Conservation (phyloP, 1,139 yeast genomes). For the Taphrina communis region DNA sequence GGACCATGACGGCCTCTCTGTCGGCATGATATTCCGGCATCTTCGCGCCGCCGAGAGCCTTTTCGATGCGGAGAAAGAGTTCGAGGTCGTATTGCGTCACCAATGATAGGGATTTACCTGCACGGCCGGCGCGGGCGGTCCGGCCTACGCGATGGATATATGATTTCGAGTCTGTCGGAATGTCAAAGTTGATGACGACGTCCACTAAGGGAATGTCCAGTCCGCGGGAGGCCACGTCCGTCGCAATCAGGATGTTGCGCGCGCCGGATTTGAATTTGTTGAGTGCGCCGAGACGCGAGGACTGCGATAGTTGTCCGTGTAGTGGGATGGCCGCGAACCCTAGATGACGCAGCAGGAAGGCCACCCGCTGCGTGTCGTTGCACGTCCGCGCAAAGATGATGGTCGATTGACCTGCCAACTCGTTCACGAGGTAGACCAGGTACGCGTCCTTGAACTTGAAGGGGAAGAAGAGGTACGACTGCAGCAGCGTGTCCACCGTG, state of each 20-base stretch:
- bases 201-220: conserved; percentile 95
- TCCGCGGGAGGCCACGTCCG: conserved; percentile 98
- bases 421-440: conserved; percentile 79
- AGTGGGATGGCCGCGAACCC: conserved; percentile 91
- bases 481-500: conserved; percentile 90
- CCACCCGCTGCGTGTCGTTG: conserved; percentile 91
- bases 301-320: conserved; percentile 91
- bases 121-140: conserved; percentile 96
- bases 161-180: conserved; percentile 97
- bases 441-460: conserved; percentile 91
- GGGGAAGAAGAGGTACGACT: conserved; percentile 87
- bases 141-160: conserved; percentile 97
- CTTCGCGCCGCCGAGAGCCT: conserved; percentile 63
- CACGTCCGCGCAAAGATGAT: conserved; percentile 93
- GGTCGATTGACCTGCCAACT: conserved; percentile 80
- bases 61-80: conserved; percentile 81
- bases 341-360: conserved; percentile 75
- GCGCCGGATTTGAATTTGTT: conserved; percentile 89
- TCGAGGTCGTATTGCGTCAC: conserved; percentile 96
- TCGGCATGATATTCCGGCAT: conserved; percentile 83
- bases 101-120: conserved; percentile 88
- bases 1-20: conserved; percentile 73
- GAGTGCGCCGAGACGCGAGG: conserved; percentile 89
- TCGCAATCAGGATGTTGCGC: conserved; percentile 83
- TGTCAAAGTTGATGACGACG: conserved; percentile 88